Evolutionary conservation across 2,329 filamentous ascomycete species (phyloP), one percentile per base, ranked within the genome.

Genomic region (Trichoderma sp.): DNA sequence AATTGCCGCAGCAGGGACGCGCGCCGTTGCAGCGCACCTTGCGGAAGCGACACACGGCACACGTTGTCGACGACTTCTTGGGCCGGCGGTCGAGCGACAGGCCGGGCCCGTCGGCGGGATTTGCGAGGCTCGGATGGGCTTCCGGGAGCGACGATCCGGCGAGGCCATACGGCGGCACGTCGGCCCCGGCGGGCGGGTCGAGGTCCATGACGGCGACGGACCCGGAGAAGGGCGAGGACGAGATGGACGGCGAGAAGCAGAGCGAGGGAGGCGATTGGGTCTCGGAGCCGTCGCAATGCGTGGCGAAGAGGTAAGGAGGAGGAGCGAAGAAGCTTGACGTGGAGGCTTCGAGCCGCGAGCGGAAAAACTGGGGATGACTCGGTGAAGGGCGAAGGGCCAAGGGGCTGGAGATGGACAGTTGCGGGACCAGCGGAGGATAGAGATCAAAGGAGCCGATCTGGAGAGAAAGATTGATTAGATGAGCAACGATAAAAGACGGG

Each of bases 1-100:
- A 89, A 79, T 88, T 89, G 79, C 85, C 85, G 78, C 87, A 89
- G 72, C 86, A 80, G 64, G 85, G 82, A 53, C 85, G 85, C 14
- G 83, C 81, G 43, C 87, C 86, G 76, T 89, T 86, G 80, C 87
- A 89, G 62, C 87, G 86, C 24, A 89, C 87, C 79, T 89, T 89
- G 76, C 87, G 85, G 63, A 84, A 82, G 26, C 86, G 85, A 74
- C 86, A 88, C 12, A 86, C 87, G 74, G 84, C 82, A 77, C 86
- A 88, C n/a, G 86, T 88, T 39, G 83, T 79, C 21, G 82, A 83
- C 53, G 82, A 82, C 71, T 83, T 83, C 74, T 83, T 84, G 28
- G 80, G 80, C 57, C 80, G 81, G 70, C 79, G 80, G 69, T 80
- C 77, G 18, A 57, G n/a, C 34, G 69, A 30, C 60, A 64, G 77